Percentiles rank a stretch among this genome's conserved stretches.
These are phyloP conservation scores for Mentha longifolia DNA, from an alignment of 257 asterid species.

Conservation along the genomic window DNA sequence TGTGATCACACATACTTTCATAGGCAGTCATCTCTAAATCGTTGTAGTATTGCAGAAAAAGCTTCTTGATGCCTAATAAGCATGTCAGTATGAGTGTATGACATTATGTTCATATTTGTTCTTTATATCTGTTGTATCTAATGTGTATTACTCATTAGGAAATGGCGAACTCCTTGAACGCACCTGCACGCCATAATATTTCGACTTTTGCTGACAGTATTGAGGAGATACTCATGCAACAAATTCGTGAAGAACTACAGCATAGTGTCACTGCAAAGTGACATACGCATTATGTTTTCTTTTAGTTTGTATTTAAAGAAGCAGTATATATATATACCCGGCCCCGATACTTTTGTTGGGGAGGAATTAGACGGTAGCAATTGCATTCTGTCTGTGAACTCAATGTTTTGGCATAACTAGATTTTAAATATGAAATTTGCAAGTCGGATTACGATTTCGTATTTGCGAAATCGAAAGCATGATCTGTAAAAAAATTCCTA, in stretches of 20 bases:
- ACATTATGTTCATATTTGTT: background rate
- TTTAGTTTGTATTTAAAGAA: background rate
- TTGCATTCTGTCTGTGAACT: constrained; percentile 1
- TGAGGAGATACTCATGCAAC: constrained; percentile 71
- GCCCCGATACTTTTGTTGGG: no score
- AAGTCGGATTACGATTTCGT: background rate
- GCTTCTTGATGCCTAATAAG: background rate
- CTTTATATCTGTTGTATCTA: constrained; percentile 3
- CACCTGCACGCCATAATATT: constrained; percentile 48
- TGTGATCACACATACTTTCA: no score
- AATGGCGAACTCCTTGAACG: constrained; percentile 57
- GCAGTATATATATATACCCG: no score
- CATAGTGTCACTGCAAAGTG: background rate
- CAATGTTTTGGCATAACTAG: background rate
- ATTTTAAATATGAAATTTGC: background rate
- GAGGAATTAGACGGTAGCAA: background rate
- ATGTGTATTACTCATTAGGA: constrained; percentile 49
- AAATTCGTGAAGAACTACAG: constrained; percentile 41
- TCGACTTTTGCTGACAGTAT: constrained; percentile 56
- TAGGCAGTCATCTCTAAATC: background rate
- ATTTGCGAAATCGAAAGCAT: background rate
- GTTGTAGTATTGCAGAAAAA: background rate
- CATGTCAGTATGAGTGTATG: no score
- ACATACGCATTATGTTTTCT: background rate
- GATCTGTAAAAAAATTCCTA: no score